Base-by-base conservation (phyloP, 352 stramenopile genomes). In the Nothophytophthora sp. region DNA sequence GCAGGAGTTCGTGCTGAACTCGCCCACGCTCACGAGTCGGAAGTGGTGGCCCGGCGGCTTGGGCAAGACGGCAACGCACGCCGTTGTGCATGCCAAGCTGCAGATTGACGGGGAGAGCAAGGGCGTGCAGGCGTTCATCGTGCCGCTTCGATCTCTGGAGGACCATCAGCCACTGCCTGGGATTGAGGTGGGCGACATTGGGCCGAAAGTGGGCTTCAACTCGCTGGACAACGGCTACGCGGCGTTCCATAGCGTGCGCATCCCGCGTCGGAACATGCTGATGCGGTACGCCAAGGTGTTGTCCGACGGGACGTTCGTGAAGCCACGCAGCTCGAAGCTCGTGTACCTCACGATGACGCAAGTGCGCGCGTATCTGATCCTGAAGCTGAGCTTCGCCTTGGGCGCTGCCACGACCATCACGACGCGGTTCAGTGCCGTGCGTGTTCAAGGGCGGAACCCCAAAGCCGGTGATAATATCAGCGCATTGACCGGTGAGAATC, bases 1-100 rank as follows among this genome's bases (percentile, higher is more conserved):
- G 3, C 81, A 98, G 48, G 90, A 97, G 69, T 99, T 96, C 56
- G 73, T 98, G 20, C 85, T 99, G 44, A 60, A 99, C 70, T 97
- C 91, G 13, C 96, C 96, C 0, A 98, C 94, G 10, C 52, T 99
- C 20, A 98, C 95, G 24, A 87, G 77, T 42, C 76, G 81, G 51
- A 99, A 99, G 68, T 99, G 96, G 82, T 99, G 97, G 97, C 94
- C 94, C 4, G 60, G 60, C 32, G 60, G 60, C 9, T 41, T 70
- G n/a, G 60, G 60, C n/a, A 70, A 70, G 55, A 70, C 60, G 8
- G 60, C 60, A 13, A 70, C 53, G 22, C 49, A 70, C 38, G 60
- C 60, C 6, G 65, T 70, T 16, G 60, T 70, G 24, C 54, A 65
- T 41, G 60, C 60, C 3, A 41, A 49, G 18, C 25, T 70, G 38